Evolutionary conservation across 805 yeast genomes (phyloP), one percentile per base, ranked within the genome.

Genomic region (Ogataea angusta): DNA sequence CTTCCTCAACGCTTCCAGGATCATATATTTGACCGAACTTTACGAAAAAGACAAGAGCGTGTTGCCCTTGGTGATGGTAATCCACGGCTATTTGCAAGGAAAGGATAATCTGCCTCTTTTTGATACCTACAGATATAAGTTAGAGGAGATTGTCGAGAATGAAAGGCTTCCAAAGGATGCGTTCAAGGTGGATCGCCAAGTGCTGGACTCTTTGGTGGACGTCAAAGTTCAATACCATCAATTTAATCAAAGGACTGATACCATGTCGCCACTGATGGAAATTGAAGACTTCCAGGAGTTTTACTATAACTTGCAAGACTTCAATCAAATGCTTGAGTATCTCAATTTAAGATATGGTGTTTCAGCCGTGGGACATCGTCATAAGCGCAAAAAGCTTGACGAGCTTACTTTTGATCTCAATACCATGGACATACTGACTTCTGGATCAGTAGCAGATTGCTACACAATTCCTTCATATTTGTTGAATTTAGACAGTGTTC

Each of bases 1-100:
- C 28, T 54, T 60, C 21, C 42, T 54, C 17, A 57, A 50, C 18
- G 23, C 49, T 1, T 57, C 42, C 47, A 55, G 48, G 31, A 32
- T 59, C 12, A 44, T 47, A 12, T 40, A 38, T 25, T 29, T 56
- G 22, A 36, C 50, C 14, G 60, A 49, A 22, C 19, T 48, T 7
- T 45, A 49, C 38, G 49, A 45, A 12, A 56, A 49, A 33, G 57
- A 56, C 25, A 39, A 32, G 6, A 34, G 42, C 6, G 27, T 52
- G 12, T 23, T 52, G 6, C 41, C 53, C 1, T 34, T 54, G 21
- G 52, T 49, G 12, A 28, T 46, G 5, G 38, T 53, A 1, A 32
- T 53, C 10, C 46, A 45, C 19, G 32, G 44, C 29, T 32, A 47
- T 19, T 28, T 52, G 15, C 44, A 46, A 12, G 25, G 18, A 9